Conservation (phyloP, 306 rosid species). For the Glycyrrhiza uralensis region DNA sequence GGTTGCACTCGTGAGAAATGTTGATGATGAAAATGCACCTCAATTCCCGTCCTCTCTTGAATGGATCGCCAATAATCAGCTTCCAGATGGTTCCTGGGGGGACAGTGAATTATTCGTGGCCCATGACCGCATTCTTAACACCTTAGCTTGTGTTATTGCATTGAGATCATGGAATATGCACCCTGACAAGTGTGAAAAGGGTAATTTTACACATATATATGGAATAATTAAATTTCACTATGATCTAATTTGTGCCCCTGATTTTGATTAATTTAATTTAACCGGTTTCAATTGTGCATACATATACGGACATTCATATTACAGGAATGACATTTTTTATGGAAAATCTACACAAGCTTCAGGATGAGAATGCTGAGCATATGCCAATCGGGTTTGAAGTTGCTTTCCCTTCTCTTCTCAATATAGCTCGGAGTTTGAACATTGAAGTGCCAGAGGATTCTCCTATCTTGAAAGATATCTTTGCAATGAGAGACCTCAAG, state of each 20-base stretch:
- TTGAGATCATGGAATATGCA: slow-evolving; percentile 65
- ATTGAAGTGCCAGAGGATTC: slow-evolving; percentile 59
- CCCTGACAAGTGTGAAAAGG: slow-evolving; percentile 58
- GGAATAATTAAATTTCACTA: too few species aligned
- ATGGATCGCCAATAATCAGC: slow-evolving; percentile 83
- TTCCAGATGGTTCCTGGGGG: slow-evolving; percentile 91
- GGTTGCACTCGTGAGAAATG: slow-evolving; percentile 66
- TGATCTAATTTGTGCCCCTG: too few species aligned
- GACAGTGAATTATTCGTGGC: slow-evolving; percentile 54
- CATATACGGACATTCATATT: background rate
- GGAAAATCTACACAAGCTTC: slow-evolving; percentile 55
- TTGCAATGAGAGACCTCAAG: slow-evolving; percentile 54
- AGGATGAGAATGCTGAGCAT: slow-evolving; percentile 70
- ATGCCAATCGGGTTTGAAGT: slow-evolving; percentile 95
- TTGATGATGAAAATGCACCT: slow-evolving; percentile 50
- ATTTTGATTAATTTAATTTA: too few species aligned
- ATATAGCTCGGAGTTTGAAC: slow-evolving; percentile 55
- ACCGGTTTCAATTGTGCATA: background rate
- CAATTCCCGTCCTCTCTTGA: slow-evolving; percentile 67
- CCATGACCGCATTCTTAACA: slow-evolving; percentile 78
- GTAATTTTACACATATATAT: slow-evolving; percentile 30
- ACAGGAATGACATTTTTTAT: slow-evolving; percentile 60
- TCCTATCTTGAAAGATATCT: slow-evolving; percentile 56
- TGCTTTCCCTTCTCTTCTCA: slow-evolving; percentile 83
- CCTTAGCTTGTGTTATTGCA: slow-evolving; percentile 79